These are phyloP conservation scores for Nectriaceae sp. DNA, from an alignment of 2,329 filamentous ascomycete genomes.

Conservation along the genomic window DNA sequence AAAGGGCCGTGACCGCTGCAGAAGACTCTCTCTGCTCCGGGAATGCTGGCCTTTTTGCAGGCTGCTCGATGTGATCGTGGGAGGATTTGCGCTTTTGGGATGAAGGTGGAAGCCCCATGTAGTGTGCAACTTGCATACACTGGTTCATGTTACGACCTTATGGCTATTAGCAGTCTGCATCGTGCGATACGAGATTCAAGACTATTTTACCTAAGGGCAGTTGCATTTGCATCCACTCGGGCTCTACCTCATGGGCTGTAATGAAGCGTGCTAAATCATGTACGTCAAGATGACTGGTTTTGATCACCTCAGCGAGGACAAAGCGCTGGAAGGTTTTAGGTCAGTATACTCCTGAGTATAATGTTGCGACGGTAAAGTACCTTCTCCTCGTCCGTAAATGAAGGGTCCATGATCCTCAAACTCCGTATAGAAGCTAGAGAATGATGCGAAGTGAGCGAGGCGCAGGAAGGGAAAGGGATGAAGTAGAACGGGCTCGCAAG, in stretches of 20 bases:
- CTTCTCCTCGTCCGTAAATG: conserved; percentile 55
- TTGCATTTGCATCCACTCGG: conserved; percentile 51
- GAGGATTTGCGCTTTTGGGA: conserved; percentile 39
- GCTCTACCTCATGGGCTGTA: conserved; percentile 40
- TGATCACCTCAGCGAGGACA: conserved; percentile 60
- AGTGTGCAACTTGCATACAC: conserved; percentile 43
- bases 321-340: conserved; percentile 47
- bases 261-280: conserved; percentile 50
- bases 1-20: not conserved
- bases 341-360: conserved; percentile 2
- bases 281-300: conserved; percentile 53
- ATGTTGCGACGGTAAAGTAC: conserved; percentile 34
- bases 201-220: conserved; percentile 45
- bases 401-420: conserved; percentile 19
- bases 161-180: not conserved
- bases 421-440: conserved; percentile 9
- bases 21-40: conserved; percentile 4
- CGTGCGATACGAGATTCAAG: conserved; percentile 1
- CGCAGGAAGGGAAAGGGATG: conserved; percentile 9
- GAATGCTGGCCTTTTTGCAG: conserved; percentile 34
- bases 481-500: conserved; percentile 11
- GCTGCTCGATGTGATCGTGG: conserved; percentile 34
- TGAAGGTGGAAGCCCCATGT: conserved; percentile 35
- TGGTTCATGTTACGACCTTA: conserved; percentile 50
- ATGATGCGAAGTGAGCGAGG: not conserved